These are phyloP conservation scores for Arthroderma sp. DNA, from an alignment of 2,329 filamentous ascomycete species.

Conservation along the genomic window DNA sequence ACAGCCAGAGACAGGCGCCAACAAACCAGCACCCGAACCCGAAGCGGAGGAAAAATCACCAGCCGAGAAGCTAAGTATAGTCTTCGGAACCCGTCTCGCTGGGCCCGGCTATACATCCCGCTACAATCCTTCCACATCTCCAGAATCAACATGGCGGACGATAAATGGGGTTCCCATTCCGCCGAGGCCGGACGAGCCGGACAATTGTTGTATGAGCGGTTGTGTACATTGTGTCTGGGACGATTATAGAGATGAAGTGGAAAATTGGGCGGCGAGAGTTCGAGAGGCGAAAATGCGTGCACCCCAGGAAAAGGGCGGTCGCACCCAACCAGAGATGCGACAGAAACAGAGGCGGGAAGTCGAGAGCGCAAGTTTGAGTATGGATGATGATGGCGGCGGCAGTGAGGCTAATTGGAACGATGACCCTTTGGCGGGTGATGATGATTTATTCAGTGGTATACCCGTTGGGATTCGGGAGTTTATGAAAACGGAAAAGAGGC, in stretches of 20 bases:
- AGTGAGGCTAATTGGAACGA: slow-evolving; percentile 55
- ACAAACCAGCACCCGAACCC: neutral
- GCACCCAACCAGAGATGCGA: slow-evolving; percentile 16
- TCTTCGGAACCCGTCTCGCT: slow-evolving; percentile 70
- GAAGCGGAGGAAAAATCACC: slow-evolving; percentile 13
- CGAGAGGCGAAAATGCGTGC: slow-evolving; percentile 43
- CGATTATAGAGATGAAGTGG: slow-evolving; percentile 76
- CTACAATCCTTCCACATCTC: slow-evolving; percentile 40
- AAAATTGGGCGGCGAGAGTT: slow-evolving; percentile 64
- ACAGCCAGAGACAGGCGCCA: slow-evolving; percentile 8
- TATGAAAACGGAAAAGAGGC: slow-evolving; percentile 88
- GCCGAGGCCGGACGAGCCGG: slow-evolving; percentile 73
- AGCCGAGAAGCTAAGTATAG: slow-evolving; percentile 46
- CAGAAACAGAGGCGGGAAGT: slow-evolving; percentile 28
- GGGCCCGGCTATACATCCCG: slow-evolving; percentile 58
- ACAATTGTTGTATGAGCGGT: slow-evolving; percentile 98
- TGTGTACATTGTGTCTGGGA: slow-evolving; percentile 98
- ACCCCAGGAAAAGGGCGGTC: slow-evolving; percentile 6
- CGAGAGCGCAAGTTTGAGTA: slow-evolving; percentile 42
- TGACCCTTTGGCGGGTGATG: slow-evolving; percentile 30
- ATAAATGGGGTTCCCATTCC: slow-evolving; percentile 74
- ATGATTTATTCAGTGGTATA: slow-evolving; percentile 63
- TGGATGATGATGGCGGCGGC: slow-evolving; percentile 71
- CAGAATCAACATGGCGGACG: slow-evolving; percentile 42
- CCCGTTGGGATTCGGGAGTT: slow-evolving; percentile 92